phyloP scores from a whole-genome alignment of 2,329 filamentous ascomycete genomes.

The Botrytis medusae region DNA sequence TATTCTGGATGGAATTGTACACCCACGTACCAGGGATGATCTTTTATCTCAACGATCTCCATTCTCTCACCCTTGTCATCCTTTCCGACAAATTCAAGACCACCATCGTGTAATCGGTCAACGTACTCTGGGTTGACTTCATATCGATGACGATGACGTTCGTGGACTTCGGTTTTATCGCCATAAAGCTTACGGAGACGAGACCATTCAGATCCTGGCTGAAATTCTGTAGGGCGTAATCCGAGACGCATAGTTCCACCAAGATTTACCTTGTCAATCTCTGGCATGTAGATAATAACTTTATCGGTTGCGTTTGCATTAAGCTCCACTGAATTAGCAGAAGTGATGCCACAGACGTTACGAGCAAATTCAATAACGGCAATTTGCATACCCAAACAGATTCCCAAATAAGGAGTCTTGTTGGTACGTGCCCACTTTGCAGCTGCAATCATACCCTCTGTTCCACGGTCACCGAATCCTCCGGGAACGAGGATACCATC shows the following conservation, averaged over 20 bases:
- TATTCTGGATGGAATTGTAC: constrained; percentile 93
- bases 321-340: constrained; percentile 39
- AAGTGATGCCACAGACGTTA: constrained; percentile 64
- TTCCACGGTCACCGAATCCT: constrained; percentile 71
- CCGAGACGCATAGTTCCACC: constrained; percentile 85
- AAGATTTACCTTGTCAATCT: constrained; percentile 72
- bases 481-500: constrained; percentile 59
- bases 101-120: constrained; percentile 63
- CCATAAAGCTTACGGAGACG: constrained; percentile 76
- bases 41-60: constrained; percentile 79
- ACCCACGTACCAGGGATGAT: constrained; percentile 82
- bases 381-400: constrained; percentile 75
- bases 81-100: constrained; percentile 75
- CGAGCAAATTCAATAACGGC: constrained; percentile 88
- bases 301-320: constrained; percentile 37
- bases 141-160: constrained; percentile 86
- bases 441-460: constrained; percentile 84
- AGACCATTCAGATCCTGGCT: constrained; percentile 59
- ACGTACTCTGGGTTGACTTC: constrained; percentile 85
- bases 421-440: constrained; percentile 85
- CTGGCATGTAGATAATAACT: constrained; percentile 88
- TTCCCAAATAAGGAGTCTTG: constrained; percentile 79
- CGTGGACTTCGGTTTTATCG: constrained; percentile 53
- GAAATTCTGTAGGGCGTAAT: constrained; percentile 71
- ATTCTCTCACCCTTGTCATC: constrained; percentile 76